A percentile compares a stretch with the other conserved stretches of the same genome.
These are phyloP conservation scores for Aspergillus piperis DNA, from an alignment of 2,329 filamentous ascomycete species.

Conservation along the genomic window DNA sequence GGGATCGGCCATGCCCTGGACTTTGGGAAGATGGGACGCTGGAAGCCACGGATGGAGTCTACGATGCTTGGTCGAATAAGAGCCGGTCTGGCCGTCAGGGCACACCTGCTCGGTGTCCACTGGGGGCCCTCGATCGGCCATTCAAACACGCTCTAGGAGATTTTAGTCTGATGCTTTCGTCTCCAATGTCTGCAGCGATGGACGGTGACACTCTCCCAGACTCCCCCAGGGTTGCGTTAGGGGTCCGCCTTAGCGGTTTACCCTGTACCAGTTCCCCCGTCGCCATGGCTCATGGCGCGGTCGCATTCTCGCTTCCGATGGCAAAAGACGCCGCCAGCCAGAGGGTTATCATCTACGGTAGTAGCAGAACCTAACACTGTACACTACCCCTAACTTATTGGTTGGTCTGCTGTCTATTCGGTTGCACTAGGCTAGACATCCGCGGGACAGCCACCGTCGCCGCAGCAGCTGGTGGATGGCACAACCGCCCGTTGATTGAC, in stretches of 20 bases:
- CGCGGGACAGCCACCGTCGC: not conserved
- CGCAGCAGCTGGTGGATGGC: not conserved
- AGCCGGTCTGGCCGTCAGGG: conserved; percentile 1
- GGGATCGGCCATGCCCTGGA: conserved; percentile 8
- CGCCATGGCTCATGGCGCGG: not conserved
- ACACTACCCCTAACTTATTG: no score
- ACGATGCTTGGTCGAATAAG: conserved; percentile 5
- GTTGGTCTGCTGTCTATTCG: no score
- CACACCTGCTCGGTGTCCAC: conserved; percentile 1
- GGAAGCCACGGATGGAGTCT: not conserved
- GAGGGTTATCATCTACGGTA: no score
- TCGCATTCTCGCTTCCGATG: not conserved
- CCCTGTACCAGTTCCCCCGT: not conserved
- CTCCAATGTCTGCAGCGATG: not conserved
- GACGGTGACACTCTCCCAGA: conserved; percentile 1
- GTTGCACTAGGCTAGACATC: not conserved
- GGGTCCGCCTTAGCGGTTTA: not conserved
- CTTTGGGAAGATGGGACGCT: not conserved
- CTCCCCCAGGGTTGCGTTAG: conserved; percentile 8
- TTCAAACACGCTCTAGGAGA: conserved; percentile 4
- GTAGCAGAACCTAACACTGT: no score
- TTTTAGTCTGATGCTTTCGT: not conserved
- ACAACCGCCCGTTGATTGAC: conserved; percentile 7
- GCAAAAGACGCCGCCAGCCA: no score
- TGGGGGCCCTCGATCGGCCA: conserved; percentile 6